These are phyloP conservation scores for Plasmopara muralis DNA, from an alignment of 352 stramenopile genomes.

Conservation along the genomic window DNA sequence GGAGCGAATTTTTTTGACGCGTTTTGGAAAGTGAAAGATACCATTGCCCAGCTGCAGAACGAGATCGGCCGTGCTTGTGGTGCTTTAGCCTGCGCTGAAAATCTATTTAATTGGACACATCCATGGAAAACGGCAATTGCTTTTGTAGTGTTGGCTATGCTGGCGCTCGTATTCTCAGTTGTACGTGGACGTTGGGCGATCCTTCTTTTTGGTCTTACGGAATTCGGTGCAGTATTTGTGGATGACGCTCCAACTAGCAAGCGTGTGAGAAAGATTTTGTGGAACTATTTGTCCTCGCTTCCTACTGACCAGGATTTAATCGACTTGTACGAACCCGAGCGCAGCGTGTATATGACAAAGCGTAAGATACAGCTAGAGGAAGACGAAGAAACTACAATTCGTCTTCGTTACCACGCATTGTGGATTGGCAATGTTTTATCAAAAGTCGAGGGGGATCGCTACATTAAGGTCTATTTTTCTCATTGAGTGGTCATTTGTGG, in stretches of 20 bases:
- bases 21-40: slow-evolving; percentile 83
- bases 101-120: slow-evolving; percentile 84
- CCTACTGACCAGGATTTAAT: slow-evolving; percentile 78
- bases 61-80: slow-evolving; percentile 67
- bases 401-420: slow-evolving; percentile 62
- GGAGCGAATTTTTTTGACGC: slow-evolving; percentile 66
- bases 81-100: slow-evolving; percentile 67
- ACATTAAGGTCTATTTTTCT: slow-evolving; percentile 40
- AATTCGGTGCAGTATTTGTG: slow-evolving; percentile 74
- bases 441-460: slow-evolving; percentile 60
- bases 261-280: slow-evolving; percentile 66
- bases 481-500: background rate
- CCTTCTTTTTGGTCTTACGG: slow-evolving; percentile 59
- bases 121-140: slow-evolving; percentile 77
- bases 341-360: slow-evolving; percentile 50
- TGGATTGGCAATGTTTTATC: slow-evolving; percentile 57
- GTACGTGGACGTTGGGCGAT: slow-evolving; percentile 69
- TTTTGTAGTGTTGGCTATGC: slow-evolving; percentile 41
- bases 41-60: slow-evolving; percentile 63
- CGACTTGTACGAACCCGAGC: slow-evolving; percentile 60
- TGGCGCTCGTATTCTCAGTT: slow-evolving; percentile 54
- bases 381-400: slow-evolving; percentile 36
- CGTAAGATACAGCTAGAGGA: slow-evolving; percentile 39
- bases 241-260: slow-evolving; percentile 77
- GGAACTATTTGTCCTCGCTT: slow-evolving; percentile 76